These are phyloP conservation scores for Hortiboletus campestris DNA, from an alignment of 768 basidiomycete genomes.

Conservation along the genomic window DNA sequence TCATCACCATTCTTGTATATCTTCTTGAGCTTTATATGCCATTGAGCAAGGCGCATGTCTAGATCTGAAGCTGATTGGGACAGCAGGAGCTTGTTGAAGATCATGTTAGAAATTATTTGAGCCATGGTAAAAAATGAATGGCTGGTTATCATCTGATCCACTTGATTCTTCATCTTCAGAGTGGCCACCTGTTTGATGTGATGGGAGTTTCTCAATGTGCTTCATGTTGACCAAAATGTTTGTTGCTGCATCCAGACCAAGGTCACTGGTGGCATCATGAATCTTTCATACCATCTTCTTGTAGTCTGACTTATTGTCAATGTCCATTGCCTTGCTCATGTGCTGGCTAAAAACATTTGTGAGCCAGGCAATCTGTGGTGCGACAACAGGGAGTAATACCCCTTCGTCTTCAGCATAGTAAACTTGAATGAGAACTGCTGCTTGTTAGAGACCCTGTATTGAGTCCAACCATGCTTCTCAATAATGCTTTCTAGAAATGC, in stretches of 20 bases:
- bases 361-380: no score
- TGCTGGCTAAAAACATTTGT: background rate
- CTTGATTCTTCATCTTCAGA: background rate
- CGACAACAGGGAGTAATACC: background rate
- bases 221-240: slow-evolving; percentile 13
- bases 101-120: background rate
- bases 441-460: background rate
- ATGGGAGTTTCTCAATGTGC: background rate
- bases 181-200: background rate
- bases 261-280: background rate
- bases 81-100: background rate
- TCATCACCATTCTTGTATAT: background rate
- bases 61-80: background rate
- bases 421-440: slow-evolving; percentile 1
- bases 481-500: background rate
- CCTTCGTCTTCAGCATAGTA: background rate
- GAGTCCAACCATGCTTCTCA: background rate
- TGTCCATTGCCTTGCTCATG: background rate
- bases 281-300: slow-evolving; percentile 14
- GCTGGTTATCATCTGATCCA: background rate
- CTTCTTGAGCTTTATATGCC: background rate
- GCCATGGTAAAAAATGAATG: background rate
- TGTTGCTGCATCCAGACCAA: background rate
- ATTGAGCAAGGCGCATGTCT: background rate
- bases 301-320: slow-evolving; percentile 7